Evolutionary conservation across 768 basidiomycete species (phyloP).

Genomic region (Neoboletus brunneissimus): DNA sequence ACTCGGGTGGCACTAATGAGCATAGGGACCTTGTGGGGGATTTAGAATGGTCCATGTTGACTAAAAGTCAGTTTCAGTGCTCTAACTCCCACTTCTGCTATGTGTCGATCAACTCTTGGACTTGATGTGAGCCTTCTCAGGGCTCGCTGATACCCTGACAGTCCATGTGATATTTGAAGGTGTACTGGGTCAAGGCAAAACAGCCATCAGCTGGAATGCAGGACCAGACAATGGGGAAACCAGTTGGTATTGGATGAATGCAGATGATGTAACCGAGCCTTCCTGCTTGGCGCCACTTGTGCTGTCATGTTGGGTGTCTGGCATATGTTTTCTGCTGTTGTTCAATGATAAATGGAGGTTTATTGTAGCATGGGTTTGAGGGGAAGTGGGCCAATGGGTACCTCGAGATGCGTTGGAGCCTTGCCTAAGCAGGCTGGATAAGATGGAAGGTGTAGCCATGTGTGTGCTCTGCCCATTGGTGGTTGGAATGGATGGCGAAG

Average conservation of each 20-base stretch:
- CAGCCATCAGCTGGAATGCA: constrained; percentile 49
- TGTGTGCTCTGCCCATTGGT: constrained; percentile 35
- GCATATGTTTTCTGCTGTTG: constrained; percentile 63
- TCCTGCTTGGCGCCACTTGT: constrained; percentile 39
- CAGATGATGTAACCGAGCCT: constrained; percentile 47
- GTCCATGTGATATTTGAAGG: too few species aligned
- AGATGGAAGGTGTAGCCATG: constrained; percentile 34
- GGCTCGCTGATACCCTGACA: too few species aligned
- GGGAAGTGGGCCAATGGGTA: constrained; percentile 48
- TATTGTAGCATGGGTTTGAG: constrained; percentile 39
- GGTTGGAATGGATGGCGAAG: constrained; percentile 57
- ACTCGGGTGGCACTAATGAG: too few species aligned
- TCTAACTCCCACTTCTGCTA: too few species aligned
- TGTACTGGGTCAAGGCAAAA: too few species aligned
- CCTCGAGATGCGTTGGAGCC: constrained; percentile 55
- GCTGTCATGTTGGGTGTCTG: constrained; percentile 47
- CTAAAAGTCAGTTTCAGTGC: too few species aligned
- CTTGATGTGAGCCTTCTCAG: too few species aligned
- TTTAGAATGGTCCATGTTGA: too few species aligned
- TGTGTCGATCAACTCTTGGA: too few species aligned
- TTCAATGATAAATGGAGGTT: constrained; percentile 53
- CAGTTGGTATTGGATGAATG: constrained; percentile 58
- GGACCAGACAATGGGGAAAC: constrained; percentile 67
- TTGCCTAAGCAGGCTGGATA: constrained; percentile 44
- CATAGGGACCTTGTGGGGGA: too few species aligned